Conservation (phyloP, 2,329 filamentous ascomycete genomes). For the Corinectria fuckeliana region DNA sequence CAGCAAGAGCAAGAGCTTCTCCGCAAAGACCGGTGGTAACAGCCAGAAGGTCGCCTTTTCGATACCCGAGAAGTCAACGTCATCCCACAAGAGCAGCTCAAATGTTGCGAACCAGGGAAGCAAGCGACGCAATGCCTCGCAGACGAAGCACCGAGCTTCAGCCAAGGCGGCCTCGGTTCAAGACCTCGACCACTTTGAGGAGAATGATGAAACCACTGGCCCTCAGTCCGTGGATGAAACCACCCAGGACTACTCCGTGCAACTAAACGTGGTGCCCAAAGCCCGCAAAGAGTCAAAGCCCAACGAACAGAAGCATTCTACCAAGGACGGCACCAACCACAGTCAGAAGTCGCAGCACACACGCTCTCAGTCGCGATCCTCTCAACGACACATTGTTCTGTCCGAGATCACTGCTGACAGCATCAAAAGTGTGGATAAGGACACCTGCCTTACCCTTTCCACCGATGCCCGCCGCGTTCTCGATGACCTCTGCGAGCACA, state of each 20-base stretch:
- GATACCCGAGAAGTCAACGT: constrained; percentile 46
- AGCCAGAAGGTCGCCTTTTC: constrained; percentile 51
- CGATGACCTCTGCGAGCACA: constrained; percentile 60
- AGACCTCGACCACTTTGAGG: constrained; percentile 38
- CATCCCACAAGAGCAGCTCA: constrained; percentile 38
- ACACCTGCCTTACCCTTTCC: constrained; percentile 56
- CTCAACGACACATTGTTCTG: constrained; percentile 33
- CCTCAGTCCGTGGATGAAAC: constrained; percentile 43
- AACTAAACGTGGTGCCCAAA: constrained; percentile 40
- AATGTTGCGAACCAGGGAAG: constrained; percentile 51
- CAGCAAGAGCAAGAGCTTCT: constrained; percentile 35
- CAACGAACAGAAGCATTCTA: constrained; percentile 28
- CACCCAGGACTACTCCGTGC: constrained; percentile 41
- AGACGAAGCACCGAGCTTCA: constrained; percentile 29
- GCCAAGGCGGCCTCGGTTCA: constrained; percentile 31
- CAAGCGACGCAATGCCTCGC: constrained; percentile 46
- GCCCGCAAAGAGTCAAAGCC: constrained; percentile 29
- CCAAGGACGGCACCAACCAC: constrained; percentile 30
- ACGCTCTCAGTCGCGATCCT: constrained; percentile 36
- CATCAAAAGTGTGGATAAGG: constrained; percentile 36
- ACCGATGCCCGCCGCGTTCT: constrained; percentile 59
- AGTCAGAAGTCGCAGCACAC: constrained; percentile 36
- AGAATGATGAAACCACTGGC: constrained; percentile 46
- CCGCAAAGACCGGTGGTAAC: constrained; percentile 33
- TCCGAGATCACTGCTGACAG: constrained; percentile 34